Evolutionary conservation across 805 yeast species (phyloP).

Genomic region (Yamadazyma phyllophila): DNA sequence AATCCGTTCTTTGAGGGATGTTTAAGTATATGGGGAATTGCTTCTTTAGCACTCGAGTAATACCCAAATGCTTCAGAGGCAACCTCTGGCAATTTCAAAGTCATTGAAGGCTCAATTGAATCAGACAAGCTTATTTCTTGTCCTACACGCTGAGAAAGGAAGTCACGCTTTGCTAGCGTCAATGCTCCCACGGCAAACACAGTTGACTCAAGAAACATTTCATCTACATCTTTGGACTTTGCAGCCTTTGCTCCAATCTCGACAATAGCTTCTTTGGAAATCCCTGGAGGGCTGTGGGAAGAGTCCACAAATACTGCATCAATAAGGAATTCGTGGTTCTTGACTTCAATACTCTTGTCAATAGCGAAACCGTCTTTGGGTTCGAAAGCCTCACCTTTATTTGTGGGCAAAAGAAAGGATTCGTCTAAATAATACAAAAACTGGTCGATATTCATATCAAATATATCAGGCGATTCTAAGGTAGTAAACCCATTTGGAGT

Average conservation of each 20-base stretch:
- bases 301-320: background rate
- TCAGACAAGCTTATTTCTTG: too few species aligned
- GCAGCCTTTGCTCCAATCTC: background rate
- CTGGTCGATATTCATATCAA: background rate
- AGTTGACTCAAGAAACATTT: background rate
- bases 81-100: background rate
- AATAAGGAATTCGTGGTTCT: background rate
- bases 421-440: background rate
- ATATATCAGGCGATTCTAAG: background rate
- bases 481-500: too few species aligned
- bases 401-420: background rate
- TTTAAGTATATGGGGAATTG: background rate
- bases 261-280: background rate
- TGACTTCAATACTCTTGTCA: too few species aligned
- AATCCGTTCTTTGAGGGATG: background rate
- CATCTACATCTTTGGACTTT: background rate
- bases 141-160: background rate
- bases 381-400: too few species aligned
- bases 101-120: background rate
- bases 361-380: too few species aligned
- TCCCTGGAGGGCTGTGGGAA: background rate
- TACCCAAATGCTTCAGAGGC: background rate
- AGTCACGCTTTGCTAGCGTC: background rate
- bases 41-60: background rate
- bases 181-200: background rate